Evolutionary conservation across 108 stramenopile species (phyloP).

Genomic region (Nannochloropsis oceanica): DNA sequence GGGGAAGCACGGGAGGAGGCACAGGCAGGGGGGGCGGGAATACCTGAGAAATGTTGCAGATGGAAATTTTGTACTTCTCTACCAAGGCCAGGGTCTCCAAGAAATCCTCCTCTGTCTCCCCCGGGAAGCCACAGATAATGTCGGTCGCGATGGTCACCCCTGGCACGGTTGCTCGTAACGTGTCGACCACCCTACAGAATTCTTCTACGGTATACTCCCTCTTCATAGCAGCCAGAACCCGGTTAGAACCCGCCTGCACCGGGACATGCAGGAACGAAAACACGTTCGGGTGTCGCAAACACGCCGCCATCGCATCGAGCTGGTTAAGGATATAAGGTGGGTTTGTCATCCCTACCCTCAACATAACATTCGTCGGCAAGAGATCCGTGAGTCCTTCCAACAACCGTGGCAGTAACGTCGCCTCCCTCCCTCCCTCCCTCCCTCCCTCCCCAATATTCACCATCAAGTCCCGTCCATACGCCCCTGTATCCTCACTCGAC

Average conservation of each 20-base stretch:
- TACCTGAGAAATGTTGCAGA: constrained; percentile 26
- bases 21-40: too few species aligned
- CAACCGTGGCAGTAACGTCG: background rate
- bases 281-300: constrained; percentile 7
- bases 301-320: constrained; percentile 4
- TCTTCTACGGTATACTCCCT: constrained; percentile 38
- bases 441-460: background rate
- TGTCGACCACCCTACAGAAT: constrained; percentile 15
- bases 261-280: constrained; percentile 39
- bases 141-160: constrained; percentile 34
- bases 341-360: constrained; percentile 43
- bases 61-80: constrained; percentile 9
- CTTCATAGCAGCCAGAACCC: constrained; percentile 29
- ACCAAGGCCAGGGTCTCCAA: constrained; percentile 18
- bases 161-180: constrained; percentile 2
- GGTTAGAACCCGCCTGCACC: constrained; percentile 30
- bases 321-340: constrained; percentile 41
- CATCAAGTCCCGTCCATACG: constrained; percentile 35
- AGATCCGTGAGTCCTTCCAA: background rate
- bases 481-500: constrained; percentile 40
- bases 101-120: constrained; percentile 36
- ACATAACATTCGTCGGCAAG: constrained; percentile 6
- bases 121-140: constrained; percentile 41
- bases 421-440: background rate
- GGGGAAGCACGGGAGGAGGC: too few species aligned